These are phyloP conservation scores for Polyplosphaeria fusca DNA, from an alignment of 495 filamentous ascomycete species.

Conservation along the genomic window DNA sequence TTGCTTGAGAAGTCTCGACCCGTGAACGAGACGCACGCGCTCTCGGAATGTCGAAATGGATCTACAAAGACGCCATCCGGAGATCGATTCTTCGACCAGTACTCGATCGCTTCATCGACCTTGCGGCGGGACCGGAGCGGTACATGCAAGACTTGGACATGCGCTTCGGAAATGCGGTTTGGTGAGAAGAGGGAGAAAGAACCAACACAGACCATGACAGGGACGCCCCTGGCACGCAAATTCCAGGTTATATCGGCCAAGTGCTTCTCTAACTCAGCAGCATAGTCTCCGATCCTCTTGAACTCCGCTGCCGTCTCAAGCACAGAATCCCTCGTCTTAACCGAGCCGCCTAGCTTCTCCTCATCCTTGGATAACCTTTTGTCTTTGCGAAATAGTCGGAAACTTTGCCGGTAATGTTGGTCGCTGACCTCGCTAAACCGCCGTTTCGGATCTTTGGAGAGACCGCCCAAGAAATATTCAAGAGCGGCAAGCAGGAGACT, in stretches of 20 bases:
- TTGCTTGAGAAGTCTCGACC: not conserved
- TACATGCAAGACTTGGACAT: conserved; percentile 27
- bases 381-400: not conserved
- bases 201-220: conserved; percentile 16
- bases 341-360: not conserved
- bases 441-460: conserved; percentile 3
- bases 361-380: not conserved
- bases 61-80: conserved; percentile 4
- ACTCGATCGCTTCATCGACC: not conserved
- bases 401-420: not conserved
- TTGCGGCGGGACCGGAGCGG: not conserved
- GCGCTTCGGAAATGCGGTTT: conserved; percentile 18
- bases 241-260: conserved; percentile 13
- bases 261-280: not conserved
- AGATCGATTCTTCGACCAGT: not conserved
- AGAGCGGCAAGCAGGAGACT: conserved; percentile 6
- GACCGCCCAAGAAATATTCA: conserved; percentile 9
- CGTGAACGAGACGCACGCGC: not conserved
- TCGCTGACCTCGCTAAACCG: not conserved
- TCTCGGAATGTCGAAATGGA: conserved; percentile 2
- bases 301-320: conserved; percentile 4
- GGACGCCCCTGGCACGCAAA: conserved; percentile 9
- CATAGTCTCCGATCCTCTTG: conserved; percentile 1
- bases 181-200: conserved; percentile 22
- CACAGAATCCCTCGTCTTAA: not conserved